Base-by-base conservation (phyloP, 768 basidiomycete species). In the Hemileccinum rubropunctum region DNA sequence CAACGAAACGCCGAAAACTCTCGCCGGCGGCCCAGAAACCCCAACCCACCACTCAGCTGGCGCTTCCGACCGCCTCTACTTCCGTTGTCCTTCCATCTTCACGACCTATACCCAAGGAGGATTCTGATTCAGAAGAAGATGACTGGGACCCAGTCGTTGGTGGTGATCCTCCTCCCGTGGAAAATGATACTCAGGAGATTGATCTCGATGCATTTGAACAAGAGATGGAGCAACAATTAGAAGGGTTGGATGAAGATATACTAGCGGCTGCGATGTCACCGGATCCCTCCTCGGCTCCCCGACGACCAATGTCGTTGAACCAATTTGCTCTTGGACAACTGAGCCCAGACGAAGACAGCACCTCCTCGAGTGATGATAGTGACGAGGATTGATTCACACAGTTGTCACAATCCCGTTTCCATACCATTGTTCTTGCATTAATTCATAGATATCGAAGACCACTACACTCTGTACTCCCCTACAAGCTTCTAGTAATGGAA, bases 351-450 rank as follows among this genome's bases (percentile, higher is more conserved):
- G 76, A 79, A 26, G 78, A 80, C 44, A 79, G 77, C 35, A 78
- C 75, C 48, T 75, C 75, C 15, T 76, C 76, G 9, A 81, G 79
- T 53, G 72, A 80, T 23, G 79, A 82, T 3, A 79, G 75, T 56
- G 80, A 82, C 50, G 78, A 78, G 44, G 75, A 79, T 53, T 79
- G 59, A 61, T 26, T 28, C 23, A 38, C 15, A 34, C 45, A 39
- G n/a, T 18, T 13, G 26, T 42, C 45, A 50, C 15, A 42, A 18
- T 48, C 37, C 3, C 14, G 21, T 51, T 46, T 42, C 30, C 33
- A 47, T 47, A 52, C 42, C 34, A 38, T 32, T 40, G 32, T 48
- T 32, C 35, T 51, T 49, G 14, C 28, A 42, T 52, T 44, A 42
- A 44, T 54, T 12, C 39, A 18, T 47, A 51, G 43, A 54, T 14